phyloP scores from a whole-genome alignment of 805 yeast genomes.

The fission yeast (Schizosaccharomyces pombe) region DNA sequence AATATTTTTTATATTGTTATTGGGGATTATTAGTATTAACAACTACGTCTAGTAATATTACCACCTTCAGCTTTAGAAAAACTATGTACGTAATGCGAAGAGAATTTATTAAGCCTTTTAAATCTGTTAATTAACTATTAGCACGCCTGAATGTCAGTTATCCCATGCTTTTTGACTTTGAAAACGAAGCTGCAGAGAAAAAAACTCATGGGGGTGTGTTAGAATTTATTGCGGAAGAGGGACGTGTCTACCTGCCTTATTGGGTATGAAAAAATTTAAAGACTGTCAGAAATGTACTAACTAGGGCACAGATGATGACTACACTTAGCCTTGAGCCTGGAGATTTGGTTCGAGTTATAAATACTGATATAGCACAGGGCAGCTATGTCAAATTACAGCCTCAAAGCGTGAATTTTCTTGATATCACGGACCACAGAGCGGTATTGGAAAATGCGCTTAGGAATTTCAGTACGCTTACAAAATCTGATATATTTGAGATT shows the following conservation, averaged over 20 bases:
- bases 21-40: too few relatives aligned
- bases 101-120: not conserved
- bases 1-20: too few relatives aligned
- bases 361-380: slow-evolving; percentile 67
- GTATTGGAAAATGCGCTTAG: slow-evolving; percentile 81
- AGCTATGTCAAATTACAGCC: slow-evolving; percentile 83
- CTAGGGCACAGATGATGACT: slow-evolving; percentile 33
- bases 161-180: slow-evolving; percentile 79
- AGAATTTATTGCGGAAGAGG: slow-evolving; percentile 93
- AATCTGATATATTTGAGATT: slow-evolving; percentile 63
- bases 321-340: slow-evolving; percentile 58
- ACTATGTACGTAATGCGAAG: slow-evolving; percentile 19
- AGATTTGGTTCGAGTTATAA: slow-evolving; percentile 41
- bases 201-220: slow-evolving; percentile 80
- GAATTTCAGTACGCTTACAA: slow-evolving; percentile 68
- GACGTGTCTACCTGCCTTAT: slow-evolving; percentile 77
- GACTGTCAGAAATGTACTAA: too few relatives aligned
- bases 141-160: slow-evolving; percentile 77
- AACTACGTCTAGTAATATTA: slow-evolving; percentile 38
- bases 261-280: slow-evolving; percentile 27
- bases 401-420: slow-evolving; percentile 77
- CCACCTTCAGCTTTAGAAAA: slow-evolving; percentile 85
- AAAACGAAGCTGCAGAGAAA: slow-evolving; percentile 35
- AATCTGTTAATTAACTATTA: not conserved
- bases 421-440: slow-evolving; percentile 87